Base-by-base conservation (phyloP, 805 yeast genomes). In the Groenewaldozyma salmanticensis region DNA sequence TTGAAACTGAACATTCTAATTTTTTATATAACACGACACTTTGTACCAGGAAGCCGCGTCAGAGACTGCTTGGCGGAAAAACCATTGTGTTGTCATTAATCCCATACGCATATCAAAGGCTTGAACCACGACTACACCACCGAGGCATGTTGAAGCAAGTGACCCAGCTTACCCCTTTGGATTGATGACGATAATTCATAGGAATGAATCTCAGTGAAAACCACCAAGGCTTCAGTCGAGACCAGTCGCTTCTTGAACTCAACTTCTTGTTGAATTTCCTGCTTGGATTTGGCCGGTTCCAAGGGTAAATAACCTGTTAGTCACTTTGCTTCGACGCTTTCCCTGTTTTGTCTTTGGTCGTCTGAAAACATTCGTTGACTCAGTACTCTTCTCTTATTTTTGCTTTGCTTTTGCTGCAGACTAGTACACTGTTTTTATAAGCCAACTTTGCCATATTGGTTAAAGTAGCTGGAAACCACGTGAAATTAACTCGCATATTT, bases 41-140 rank as follows among this genome's bases (percentile, higher is more conserved):
- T n/a, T n/a, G n/a, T n/a, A n/a, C n/a, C n/a, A n/a, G 13, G 61
- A 56, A n/a, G 65, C 49, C 16, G 66, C 59, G 45, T 60, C 66
- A 44, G 65, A 62, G 21, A 62, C 60, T 4, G 68, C 50, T 43
- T 67, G 61, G 6, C 67, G 53, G 49, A 67, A 67, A 9, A 71
- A 71, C 72, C 71, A 67, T 47, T 67, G 71, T 38, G 66, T 65
- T 1, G 66, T 70, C 21, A 67, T 42, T 16, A 67, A 53, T 1
- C 71, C 71, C 54, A 67, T 50, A 16, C 66, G 56, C n/a, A 67
- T 57, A 31, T 63, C 58, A 65, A 45, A 7, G 64, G 47, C n/a
- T 31, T 31, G 2, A 42, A 49, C 35, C 18, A 31, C 1, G 68
- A 60, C 5, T 54, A 35, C 22, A 51, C 47, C 6, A 70, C 71